phyloP scores from a whole-genome alignment of 192 early-diverging fungal species.

The Blastocladiella britannica region DNA sequence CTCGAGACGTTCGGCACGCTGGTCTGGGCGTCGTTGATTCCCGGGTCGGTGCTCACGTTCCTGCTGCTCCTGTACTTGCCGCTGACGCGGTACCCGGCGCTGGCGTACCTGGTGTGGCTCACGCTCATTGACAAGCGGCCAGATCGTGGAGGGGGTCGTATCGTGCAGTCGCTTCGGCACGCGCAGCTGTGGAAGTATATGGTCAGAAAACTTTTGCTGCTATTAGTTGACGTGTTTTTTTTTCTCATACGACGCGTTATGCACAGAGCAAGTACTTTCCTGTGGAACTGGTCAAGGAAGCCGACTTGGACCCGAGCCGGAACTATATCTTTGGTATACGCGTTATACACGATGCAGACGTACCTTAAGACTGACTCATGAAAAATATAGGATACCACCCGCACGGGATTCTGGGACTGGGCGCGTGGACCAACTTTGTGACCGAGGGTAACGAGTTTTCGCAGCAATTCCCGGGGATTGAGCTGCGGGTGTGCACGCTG shows the following conservation, averaged over 20 bases:
- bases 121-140: conserved; percentile 47
- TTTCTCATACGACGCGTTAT: background rate
- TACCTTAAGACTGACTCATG: no score
- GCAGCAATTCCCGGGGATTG: conserved; percentile 54
- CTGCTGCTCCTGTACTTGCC: background rate
- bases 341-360: background rate
- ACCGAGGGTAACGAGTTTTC: conserved; percentile 61
- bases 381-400: no score
- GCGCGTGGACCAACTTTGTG: conserved; percentile 59
- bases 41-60: background rate
- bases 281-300: conserved; percentile 18
- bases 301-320: conserved; percentile 54
- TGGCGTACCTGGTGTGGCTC: conserved; percentile 57
- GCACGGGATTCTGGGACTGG: conserved; percentile 70
- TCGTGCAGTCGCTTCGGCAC: conserved; percentile 21
- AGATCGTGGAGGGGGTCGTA: conserved; percentile 59
- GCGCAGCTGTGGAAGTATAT: conserved; percentile 53
- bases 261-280: no score
- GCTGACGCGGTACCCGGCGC: conserved; percentile 10
- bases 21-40: background rate
- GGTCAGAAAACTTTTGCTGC: conserved; percentile 57
- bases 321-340: conserved; percentile 64
- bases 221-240: conserved; percentile 29
- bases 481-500: conserved; percentile 58
- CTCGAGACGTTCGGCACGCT: background rate